Percentiles rank a stretch among this genome's conserved stretches.
Conservation (phyloP, 2,329 filamentous ascomycete species). For the Pseudocercospora fuligena region DNA sequence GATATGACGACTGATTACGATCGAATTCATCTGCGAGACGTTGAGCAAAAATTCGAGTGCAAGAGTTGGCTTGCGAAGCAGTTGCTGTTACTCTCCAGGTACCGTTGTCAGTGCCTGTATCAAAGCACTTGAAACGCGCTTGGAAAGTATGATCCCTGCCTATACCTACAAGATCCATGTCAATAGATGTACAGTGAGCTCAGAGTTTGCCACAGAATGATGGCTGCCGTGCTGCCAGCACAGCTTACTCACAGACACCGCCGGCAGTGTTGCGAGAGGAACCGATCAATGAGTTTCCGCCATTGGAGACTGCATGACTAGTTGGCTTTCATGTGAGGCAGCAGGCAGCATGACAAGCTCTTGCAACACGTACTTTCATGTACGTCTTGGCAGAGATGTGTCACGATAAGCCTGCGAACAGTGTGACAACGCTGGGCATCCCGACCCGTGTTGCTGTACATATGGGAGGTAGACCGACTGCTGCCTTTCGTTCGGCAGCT, state of each 20-base stretch:
- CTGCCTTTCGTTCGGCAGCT: not conserved
- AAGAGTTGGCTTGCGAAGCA: not conserved
- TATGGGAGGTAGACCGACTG: constrained; percentile 5
- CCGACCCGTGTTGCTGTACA: not conserved
- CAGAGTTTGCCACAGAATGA: constrained; percentile 22
- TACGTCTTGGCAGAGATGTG: constrained; percentile 12
- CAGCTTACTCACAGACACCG: constrained; percentile 15
- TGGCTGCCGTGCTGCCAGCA: constrained; percentile 23
- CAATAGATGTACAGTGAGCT: constrained; percentile 15
- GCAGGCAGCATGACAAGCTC: constrained; percentile 9
- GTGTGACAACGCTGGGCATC: not conserved
- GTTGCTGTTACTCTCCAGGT: constrained; percentile 17
- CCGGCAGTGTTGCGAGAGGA: constrained; percentile 7
- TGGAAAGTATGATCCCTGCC: constrained; percentile 18
- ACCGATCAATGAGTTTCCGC: constrained; percentile 4
- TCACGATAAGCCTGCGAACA: constrained; percentile 10
- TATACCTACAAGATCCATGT: constrained; percentile 21
- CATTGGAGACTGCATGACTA: constrained; percentile 9
- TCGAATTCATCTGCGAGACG: not conserved
- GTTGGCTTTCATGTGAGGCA: constrained; percentile 12
- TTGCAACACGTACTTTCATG: constrained; percentile 15
- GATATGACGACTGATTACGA: not conserved
- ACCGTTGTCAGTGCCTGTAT: constrained; percentile 27
- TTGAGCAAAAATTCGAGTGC: not conserved
- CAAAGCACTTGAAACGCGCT: constrained; percentile 27